A percentile compares a stretch with the other conserved stretches of the same genome.
Evolutionary conservation across 257 asterid genomes (phyloP).

Genomic region (Echites panduratus): DNA sequence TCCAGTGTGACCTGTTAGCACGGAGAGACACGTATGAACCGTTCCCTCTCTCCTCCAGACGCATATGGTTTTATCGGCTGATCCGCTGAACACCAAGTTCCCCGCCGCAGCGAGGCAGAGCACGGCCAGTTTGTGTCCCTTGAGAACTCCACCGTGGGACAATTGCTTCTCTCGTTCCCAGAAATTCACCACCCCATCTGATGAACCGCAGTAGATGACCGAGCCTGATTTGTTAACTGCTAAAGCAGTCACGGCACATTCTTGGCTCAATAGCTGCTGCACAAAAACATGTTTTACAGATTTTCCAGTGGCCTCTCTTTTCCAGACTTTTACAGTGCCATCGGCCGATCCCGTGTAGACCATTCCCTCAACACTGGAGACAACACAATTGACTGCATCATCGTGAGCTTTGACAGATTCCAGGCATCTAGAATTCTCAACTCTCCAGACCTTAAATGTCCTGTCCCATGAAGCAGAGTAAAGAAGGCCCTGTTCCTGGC

Average conservation of each 20-base stretch:
- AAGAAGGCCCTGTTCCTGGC: constrained; percentile 41
- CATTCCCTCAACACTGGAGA: constrained; percentile 45
- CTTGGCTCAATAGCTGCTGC: constrained; percentile 53
- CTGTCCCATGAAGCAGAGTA: constrained; percentile 84
- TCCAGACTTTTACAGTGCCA: constrained; percentile 74
- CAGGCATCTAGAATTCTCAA: constrained; percentile 52
- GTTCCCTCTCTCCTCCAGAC: constrained; percentile 65
- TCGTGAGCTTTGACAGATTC: constrained; percentile 86
- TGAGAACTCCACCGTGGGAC: constrained; percentile 61
- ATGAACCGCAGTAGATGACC: constrained; percentile 56
- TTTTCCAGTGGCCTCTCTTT: constrained; percentile 47
- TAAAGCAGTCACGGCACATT: constrained; percentile 65
- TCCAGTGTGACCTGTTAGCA: constrained; percentile 74
- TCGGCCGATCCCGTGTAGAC: constrained; percentile 84
- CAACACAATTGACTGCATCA: constrained; percentile 70
- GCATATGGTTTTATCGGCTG: constrained; percentile 71
- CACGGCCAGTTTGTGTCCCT: constrained; percentile 76
- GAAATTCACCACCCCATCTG: constrained; percentile 68
- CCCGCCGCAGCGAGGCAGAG: constrained; percentile 62
- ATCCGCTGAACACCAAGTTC: constrained; percentile 56
- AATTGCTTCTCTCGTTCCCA: constrained; percentile 57
- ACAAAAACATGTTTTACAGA: constrained; percentile 31
- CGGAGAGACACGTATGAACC: constrained; percentile 55
- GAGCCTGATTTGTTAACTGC: constrained; percentile 43
- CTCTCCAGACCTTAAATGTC: constrained; percentile 72